Evolutionary conservation across 441 rosid species (phyloP), one percentile per base, ranked within the genome.

Genomic region (Oxalis stricta): DNA sequence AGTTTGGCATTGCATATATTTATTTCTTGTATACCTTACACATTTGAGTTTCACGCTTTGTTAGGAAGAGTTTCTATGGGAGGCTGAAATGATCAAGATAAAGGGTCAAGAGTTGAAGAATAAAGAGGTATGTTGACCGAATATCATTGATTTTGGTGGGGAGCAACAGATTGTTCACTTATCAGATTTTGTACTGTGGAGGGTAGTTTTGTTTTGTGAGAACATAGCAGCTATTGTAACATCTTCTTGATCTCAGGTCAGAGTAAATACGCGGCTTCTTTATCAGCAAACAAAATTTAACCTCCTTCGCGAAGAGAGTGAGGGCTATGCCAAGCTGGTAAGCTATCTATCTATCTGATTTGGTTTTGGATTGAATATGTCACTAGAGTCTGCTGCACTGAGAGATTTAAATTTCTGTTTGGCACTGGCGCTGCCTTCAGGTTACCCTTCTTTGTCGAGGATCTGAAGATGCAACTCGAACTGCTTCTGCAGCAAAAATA

Each of bases 281-380:
- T 93, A 93, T 68, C 99, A 93, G 65, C 99, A 93, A 68, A 84
- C 99, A 35, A 93, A 93, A 60, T 93, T 93, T 65, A 93, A 93
- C 65, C 84, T 93, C 66, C 84, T 88, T 44, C 86, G 97, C 20
- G 99, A 93, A 69, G 99, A 93, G 71, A 93, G 96, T 28, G 99
- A 93, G 70, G 99, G 99, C 67, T 93, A 93, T 65, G 97, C 99
- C 41, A 93, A 93, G 70, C 71, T 93, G 99, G 97, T 92, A 72
- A 12, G 72, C 37, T 41, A 31, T 10, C 29, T 41, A 31, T 10
- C 29, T 41, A 38, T 51, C 41, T 47, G 18, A 12, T 53, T 38
- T 33, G 18, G 2, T 33, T 38, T 26, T 18, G 39, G 38, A 22
- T 15, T n/a, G 20, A 22, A 3, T 31, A n/a, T 33, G 42, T 29